Conservation (phyloP, 2,329 filamentous ascomycete species). For the Neoascochyta sp. region DNA sequence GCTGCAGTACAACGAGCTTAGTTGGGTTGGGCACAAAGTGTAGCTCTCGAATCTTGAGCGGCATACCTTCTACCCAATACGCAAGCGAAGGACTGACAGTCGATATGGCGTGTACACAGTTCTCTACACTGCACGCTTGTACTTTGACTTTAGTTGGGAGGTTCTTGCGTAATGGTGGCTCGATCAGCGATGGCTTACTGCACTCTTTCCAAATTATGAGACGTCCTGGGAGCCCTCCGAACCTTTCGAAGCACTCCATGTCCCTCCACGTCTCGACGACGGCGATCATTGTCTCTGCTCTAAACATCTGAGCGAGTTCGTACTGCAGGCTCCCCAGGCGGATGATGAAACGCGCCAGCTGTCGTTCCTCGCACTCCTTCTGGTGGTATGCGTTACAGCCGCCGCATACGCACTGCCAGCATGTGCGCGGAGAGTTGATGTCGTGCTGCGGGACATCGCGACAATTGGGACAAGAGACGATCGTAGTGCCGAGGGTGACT, state of each 20-base stretch:
- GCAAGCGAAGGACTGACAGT: neutral
- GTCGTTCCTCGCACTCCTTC: neutral
- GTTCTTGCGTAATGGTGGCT: neutral
- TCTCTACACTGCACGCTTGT: slow-evolving; percentile 1
- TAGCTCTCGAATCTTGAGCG: neutral
- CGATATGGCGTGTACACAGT: slow-evolving; percentile 1
- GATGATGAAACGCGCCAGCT: neutral
- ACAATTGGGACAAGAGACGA: slow-evolving; percentile 1
- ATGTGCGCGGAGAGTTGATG: neutral
- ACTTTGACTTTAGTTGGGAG: slow-evolving; percentile 1
- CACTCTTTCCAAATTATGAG: neutral
- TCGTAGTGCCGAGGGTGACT: neutral
- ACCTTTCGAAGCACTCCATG: neutral
- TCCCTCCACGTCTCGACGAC: neutral
- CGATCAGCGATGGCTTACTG: neutral
- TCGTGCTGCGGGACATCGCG: slow-evolving; percentile 4
- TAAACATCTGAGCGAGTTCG: neutral
- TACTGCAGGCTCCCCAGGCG: slow-evolving; percentile 1
- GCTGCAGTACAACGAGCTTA: neutral
- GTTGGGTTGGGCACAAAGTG: neutral
- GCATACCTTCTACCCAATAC: slow-evolving; percentile 1
- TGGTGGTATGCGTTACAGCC: neutral
- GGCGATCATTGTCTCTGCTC: neutral
- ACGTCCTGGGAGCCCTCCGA: neutral
- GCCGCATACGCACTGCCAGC: slow-evolving; percentile 1